Conservation (phyloP, 805 yeast genomes). For the Starmerella cellae region DNA sequence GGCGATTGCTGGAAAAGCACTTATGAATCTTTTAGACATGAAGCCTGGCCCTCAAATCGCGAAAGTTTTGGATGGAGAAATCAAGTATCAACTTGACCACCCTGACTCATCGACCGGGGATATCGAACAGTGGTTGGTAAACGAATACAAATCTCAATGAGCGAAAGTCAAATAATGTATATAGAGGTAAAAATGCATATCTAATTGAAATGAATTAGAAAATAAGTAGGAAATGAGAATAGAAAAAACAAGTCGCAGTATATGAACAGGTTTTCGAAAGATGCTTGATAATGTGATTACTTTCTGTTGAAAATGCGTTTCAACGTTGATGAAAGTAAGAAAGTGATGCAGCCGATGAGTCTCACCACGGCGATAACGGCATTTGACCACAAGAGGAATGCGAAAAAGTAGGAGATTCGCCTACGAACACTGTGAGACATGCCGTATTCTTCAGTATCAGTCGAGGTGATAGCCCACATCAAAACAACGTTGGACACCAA, state of each 20-base stretch:
- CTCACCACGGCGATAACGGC: constrained; percentile 49
- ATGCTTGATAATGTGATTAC: too few species aligned
- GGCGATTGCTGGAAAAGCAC: constrained; percentile 55
- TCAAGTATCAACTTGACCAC: constrained; percentile 68
- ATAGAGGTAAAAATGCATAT: too few species aligned
- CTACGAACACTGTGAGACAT: constrained; percentile 30
- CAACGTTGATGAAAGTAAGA: constrained; percentile 27
- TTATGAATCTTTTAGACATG: constrained; percentile 35
- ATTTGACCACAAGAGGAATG: constrained; percentile 48
- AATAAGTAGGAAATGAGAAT: too few species aligned
- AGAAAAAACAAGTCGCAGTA: not conserved
- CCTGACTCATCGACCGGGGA: constrained; percentile 45
- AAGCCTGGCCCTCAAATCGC: constrained; percentile 87
- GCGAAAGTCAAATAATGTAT: not conserved
- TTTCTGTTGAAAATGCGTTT: constrained; percentile 15
- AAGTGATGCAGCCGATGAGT: constrained; percentile 40
- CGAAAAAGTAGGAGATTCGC: constrained; percentile 29
- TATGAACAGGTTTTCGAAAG: too few species aligned
- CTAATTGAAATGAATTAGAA: too few species aligned
- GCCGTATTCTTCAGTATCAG: constrained; percentile 26
- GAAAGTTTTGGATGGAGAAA: constrained; percentile 38
- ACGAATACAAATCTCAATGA: too few species aligned
- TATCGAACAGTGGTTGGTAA: constrained; percentile 12
- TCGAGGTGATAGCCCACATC: constrained; percentile 30
- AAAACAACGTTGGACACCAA: constrained; percentile 29